A percentile compares a stretch with the other conserved stretches of the same genome.
Conservation (phyloP, 2,329 filamentous ascomycete species). For the Colletotrichum cordylinicola region DNA sequence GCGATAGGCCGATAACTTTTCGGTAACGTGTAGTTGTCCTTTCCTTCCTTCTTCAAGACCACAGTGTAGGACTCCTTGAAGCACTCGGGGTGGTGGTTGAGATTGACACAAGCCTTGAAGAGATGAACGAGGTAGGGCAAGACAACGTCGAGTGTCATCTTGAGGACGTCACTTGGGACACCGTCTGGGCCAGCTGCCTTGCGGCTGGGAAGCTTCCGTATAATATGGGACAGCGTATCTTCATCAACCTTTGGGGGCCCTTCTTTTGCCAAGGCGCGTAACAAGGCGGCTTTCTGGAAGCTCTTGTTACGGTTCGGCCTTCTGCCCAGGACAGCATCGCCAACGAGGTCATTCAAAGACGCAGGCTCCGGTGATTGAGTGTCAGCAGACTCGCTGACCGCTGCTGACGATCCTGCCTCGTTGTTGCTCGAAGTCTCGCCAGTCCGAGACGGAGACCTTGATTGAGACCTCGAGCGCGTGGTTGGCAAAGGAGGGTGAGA, state of each 20-base stretch:
- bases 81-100: not conserved
- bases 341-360: not conserved
- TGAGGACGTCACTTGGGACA: not conserved
- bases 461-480: not conserved
- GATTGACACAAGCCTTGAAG: not conserved
- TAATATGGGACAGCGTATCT: not conserved
- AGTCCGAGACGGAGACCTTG: not conserved
- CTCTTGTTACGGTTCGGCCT: not conserved
- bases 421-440: not conserved
- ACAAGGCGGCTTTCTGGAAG: not conserved
- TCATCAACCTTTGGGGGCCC: not conserved
- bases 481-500: not conserved
- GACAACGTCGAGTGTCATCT: not conserved
- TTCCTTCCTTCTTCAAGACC: not conserved
- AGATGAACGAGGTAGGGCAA: not conserved
- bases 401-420: not conserved
- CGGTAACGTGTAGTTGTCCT: not conserved
- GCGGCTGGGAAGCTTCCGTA: not conserved
- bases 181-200: not conserved
- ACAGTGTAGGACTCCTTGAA: not conserved
- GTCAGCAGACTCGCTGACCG: not conserved
- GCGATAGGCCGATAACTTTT: not conserved
- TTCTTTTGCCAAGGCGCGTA: not conserved
- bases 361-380: not conserved
- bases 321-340: not conserved